Evolutionary conservation across 1,139 yeast species (phyloP), one percentile per base, ranked within the genome.

Genomic region (Hyphopichia buzzinii): DNA sequence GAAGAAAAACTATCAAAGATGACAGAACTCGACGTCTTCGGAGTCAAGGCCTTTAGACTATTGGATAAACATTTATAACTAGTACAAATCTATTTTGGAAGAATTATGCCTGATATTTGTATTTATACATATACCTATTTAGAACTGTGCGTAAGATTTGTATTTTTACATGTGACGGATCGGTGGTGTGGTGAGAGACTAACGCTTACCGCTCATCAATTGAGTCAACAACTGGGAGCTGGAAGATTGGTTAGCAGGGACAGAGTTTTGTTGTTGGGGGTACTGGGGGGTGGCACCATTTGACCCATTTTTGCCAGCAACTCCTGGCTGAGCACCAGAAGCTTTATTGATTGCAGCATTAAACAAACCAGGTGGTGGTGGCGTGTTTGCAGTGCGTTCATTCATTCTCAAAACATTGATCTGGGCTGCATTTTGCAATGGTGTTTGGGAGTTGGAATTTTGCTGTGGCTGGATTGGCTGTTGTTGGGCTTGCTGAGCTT

Each of bases 151-250:
- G n/a, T n/a, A n/a, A n/a, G n/a, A n/a, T n/a, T 19, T 19, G 23
- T 19, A 19, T 10, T 19, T 6, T 7, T 19, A 19, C 23, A 19
- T 19, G 10, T 7, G n/a, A n/a, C n/a, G n/a, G n/a, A n/a, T n/a
- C n/a, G n/a, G n/a, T n/a, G n/a, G n/a, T n/a, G n/a, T n/a, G n/a
- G 16, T 6, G 25, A 32, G 8, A n/a, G 25, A 23, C 46, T 51
- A 66, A 49, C 65, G 79, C 59, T 81, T 81, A 24, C 87, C 86
- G 46, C 80, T 79, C 76, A 83, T 79, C 52, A 83, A 67, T 54
- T 83, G 90, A 35, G 77, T 81, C 47, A 83, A 67, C 48, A 84
- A 67, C 54, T 83, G 89, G 19, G 84, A 77, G 36, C 87, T 81
- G 4, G 73, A 64, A 19, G 72, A 62, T 46, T 75, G 58, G 39